Evolutionary conservation across 108 stramenopile genomes (phyloP), one percentile per base, ranked within the genome.

Genomic region (Parietichytrium sp.): DNA sequence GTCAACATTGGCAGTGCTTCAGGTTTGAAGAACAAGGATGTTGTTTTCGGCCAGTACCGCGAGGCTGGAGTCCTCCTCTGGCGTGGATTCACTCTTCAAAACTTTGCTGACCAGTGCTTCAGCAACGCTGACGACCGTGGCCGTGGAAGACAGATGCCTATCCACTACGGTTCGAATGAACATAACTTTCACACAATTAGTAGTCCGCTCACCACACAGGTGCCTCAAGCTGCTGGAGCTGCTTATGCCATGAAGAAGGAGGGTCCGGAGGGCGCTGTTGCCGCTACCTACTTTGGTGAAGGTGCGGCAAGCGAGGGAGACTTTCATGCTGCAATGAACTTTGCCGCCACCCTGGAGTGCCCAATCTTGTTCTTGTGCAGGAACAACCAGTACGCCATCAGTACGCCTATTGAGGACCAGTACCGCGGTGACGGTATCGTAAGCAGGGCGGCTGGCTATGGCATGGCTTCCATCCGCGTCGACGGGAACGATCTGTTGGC

Each of bases 331-430:
- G 98, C 91, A 49, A 80, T 95, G 54, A 97, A 96, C 83, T 95
- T 99, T 90, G 94, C 96, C 7, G 91, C 97, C 20, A 96, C 96
- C 6, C 87, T 97, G 25, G 87, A 89, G 12, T 85, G 87, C 6
- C 98, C 98, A 25, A 92, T 95, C 72, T 86, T 99, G 6, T 99
- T 99, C 92, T 89, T 98, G 79, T 96, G 96, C 81, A 87, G 98
- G 23, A 99, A 99, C 86, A 99, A 99, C 84, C 97, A 97, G 7
- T 99, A 95, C 72, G 98, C 98, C 47, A 99, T 99, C 83, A 93
- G 94, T 15, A 98, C 98, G 4, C 92, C 96, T 3, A 91, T 92
- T 30, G 79, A 84, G 51, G 98, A 98, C 54, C 98, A 98, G 86
- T 98, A 93, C 89, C 88, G 91, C 16, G 96, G 98, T 27, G 98